Conservation (phyloP, 1,284 basidiomycete species). For the Puccinia hordei region DNA sequence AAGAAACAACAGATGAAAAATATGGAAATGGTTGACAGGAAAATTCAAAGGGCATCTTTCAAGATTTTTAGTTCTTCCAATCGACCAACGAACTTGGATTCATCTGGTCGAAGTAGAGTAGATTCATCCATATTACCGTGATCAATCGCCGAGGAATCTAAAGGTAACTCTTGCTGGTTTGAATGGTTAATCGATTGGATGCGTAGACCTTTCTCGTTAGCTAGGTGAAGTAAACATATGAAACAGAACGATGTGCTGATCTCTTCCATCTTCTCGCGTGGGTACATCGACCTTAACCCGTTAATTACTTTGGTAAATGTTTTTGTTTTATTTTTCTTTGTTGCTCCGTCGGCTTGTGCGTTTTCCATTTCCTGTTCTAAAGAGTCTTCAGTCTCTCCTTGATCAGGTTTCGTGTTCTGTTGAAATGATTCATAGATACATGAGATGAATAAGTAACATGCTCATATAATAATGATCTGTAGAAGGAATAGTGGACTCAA, state of each 20-base stretch:
- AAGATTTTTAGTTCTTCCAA: constrained; percentile 39
- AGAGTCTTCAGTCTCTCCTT: background rate
- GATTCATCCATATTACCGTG: background rate
- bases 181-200: constrained; percentile 27
- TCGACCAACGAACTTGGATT: constrained; percentile 39
- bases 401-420: background rate
- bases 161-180: background rate
- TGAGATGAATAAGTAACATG: constrained; percentile 51
- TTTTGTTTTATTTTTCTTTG: constrained; percentile 64
- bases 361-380: constrained; percentile 20
- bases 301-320: constrained; percentile 82
- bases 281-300: constrained; percentile 77
- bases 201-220: constrained; percentile 84
- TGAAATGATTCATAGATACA: background rate
- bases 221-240: constrained; percentile 91
- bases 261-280: constrained; percentile 90
- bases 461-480: constrained; percentile 61
- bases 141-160: background rate
- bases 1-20: background rate
- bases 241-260: constrained; percentile 99
- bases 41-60: constrained; percentile 13
- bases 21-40: background rate
- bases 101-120: constrained; percentile 1
- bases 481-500: constrained; percentile 41
- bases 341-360: constrained; percentile 65